Base-by-base conservation (phyloP, 1,284 basidiomycete genomes). In the Trametes sp. region DNA sequence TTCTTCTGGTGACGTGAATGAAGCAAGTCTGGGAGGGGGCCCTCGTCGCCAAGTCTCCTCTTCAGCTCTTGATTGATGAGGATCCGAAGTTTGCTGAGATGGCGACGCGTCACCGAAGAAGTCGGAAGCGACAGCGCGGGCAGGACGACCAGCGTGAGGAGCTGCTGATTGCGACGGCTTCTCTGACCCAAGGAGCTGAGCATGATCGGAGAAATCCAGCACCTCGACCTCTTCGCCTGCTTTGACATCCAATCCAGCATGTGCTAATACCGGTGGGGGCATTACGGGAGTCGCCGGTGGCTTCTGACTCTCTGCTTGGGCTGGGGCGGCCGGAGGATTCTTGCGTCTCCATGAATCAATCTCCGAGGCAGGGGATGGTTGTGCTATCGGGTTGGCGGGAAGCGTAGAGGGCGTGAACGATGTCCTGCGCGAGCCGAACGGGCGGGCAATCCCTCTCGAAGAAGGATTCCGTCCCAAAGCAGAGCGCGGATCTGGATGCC, bases 151-250 rank as follows among this genome's bases (percentile, higher is more conserved):
- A 38, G 61, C 61, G 26, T 62, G 41, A 16, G 33, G 21, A 24
- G 49, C 50, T 29, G 46, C 16, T 4, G 57, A 66, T 36, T 80
- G 76, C 36, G 77, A 53, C 44, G 69, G 52, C 24, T 71, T 50
- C 21, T 72, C 73, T 21, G 77, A 76, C 33, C 84, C 86, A 23
- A 88, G 80, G 58, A 93, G 83, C 75, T 86, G 88, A 44, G 82
- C 88, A 73, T 93, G 79, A 54, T 94, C 90, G 13, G 84, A 84
- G 70, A 92, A 94, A 70, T 94, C 91, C 21, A 94, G 82, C 16
- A 91, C 83, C 69, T 93, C 90, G 4, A 93, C 79, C 54, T 87
- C 83, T 64, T 88, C 89, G 29, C 83, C 84, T 4, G 79, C 74
- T 60, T 77, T 75, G 46, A 81, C 75, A n/a, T 77, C 75, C n/a